Base-by-base conservation (phyloP, 202 grass and related monocot species). In the Panicum hallii region DNA sequence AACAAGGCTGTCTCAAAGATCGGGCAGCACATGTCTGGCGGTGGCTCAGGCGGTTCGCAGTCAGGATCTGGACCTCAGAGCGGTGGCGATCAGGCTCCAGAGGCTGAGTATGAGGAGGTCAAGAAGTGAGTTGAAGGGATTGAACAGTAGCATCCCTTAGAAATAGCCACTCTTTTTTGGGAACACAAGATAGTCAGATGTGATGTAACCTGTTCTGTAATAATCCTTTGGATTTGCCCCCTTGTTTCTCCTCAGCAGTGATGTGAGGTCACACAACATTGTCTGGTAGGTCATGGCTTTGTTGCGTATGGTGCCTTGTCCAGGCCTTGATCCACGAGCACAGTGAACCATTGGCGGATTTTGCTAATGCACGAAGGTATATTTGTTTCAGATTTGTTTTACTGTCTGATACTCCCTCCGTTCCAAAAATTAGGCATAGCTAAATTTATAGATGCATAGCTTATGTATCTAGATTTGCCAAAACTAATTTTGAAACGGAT, bases 1-100 rank as follows among this genome's bases (percentile, higher is more conserved):
- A 94, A 94, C 70, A 94, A 94, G 81, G 86, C 89, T 2, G 89
- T 91, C 42, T 91, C 89, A 30, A 94, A 89, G 89, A 94, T 91
- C n/a, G 92, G 92, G 12, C 86, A 94, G 68, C 89, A 94, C 75
- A 94, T 94, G 86, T 80, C 88, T 45, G 87, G 87, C 7, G 92
- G 92, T 66, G 83, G 86, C 2, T 72, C 83, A 6, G 83, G 87
- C 34, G 81, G 81, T 22, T 86, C 83, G 0, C 88, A 86, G 49
- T 68, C 83, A 4, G 89, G 92, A 54, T 53, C 83, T 63, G 89
- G 89, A 63, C 48, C 80, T 47, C 80, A 87, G 55, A 80, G 86
- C 23, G 84, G 89, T 11, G 77, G 89, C 4, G 87, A 91, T 47
- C 87, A 84, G 84, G 72, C 90, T 8, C 76, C 84, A 4, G 90